phyloP scores from a whole-genome alignment of 164 flowering plant species.

The Sedum album region DNA sequence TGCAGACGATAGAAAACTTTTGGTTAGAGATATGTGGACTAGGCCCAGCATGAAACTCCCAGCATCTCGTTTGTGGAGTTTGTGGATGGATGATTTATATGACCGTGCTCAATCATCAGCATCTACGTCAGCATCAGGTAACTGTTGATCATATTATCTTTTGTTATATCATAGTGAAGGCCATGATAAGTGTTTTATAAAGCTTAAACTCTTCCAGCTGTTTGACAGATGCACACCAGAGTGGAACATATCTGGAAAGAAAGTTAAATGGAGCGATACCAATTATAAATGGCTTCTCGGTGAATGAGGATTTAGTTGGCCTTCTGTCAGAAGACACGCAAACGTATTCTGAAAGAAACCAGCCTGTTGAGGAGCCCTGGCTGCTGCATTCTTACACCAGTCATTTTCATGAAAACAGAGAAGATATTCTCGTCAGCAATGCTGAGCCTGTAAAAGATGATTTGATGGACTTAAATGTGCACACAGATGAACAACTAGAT shows the following conservation, averaged over 20 bases:
- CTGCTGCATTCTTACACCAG: conserved; percentile 37
- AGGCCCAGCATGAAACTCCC: conserved; percentile 20
- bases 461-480: conserved; percentile 8
- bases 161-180: background rate
- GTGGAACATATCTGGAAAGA: conserved; percentile 17
- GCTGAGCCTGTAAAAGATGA: conserved; percentile 18
- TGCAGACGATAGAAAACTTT: conserved; percentile 20
- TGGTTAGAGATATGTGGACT: conserved; percentile 58
- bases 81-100: conserved; percentile 49
- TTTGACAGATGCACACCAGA: conserved; percentile 61
- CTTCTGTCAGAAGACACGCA: conserved; percentile 11
- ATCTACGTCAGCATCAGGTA: conserved; percentile 38
- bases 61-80: conserved; percentile 34
- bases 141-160: conserved; percentile 6
- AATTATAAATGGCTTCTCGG: conserved; percentile 16
- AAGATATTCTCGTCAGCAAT: conserved; percentile 9
- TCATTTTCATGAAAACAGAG: conserved; percentile 15
- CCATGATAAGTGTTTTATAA: conserved; percentile 52
- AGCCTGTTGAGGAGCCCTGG: conserved; percentile 92
- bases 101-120: conserved; percentile 12
- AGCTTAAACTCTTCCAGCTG: conserved; percentile 85
- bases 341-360: conserved; percentile 29
- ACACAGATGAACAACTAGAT: conserved; percentile 16
- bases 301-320: conserved; percentile 11
- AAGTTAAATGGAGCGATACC: conserved; percentile 19